Evolutionary conservation across 345 rosid genomes (phyloP).

Genomic region (Rhodamnia rubescens): DNA sequence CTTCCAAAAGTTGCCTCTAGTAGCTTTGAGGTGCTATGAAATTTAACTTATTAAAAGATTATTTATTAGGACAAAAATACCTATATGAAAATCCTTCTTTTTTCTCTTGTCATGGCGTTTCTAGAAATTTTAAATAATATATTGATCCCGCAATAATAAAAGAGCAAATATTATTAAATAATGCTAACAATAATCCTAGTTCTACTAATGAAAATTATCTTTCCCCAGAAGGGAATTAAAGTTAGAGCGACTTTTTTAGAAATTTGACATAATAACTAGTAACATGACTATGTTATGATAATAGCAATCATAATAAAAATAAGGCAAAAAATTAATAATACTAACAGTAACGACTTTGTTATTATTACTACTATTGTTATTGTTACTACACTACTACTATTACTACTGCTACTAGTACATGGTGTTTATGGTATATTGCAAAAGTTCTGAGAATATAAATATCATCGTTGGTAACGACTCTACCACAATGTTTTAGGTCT

Average conservation of each 20-base stretch:
- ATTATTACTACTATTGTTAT: background rate
- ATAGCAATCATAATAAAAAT: background rate
- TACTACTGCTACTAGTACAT: background rate
- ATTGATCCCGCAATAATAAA: background rate
- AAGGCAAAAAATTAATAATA: background rate
- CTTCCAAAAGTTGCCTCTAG: background rate
- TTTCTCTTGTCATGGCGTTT: background rate
- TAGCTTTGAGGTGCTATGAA: background rate
- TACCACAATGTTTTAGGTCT: background rate
- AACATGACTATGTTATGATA: background rate
- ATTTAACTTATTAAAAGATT: background rate
- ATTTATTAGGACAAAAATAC: background rate
- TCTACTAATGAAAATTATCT: background rate
- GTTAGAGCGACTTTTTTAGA: background rate
- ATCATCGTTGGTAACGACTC: background rate
- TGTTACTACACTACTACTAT: background rate
- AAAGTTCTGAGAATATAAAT: background rate
- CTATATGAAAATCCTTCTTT: background rate
- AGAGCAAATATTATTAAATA: background rate
- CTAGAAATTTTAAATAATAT: background rate
- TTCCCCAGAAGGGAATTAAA: background rate
- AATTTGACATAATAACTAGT: background rate
- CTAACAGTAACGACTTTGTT: background rate
- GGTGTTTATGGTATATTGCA: background rate
- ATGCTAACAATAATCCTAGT: background rate